Conservation (phyloP, 2,329 filamentous ascomycete genomes). For the Calonectria hawksworthii region DNA sequence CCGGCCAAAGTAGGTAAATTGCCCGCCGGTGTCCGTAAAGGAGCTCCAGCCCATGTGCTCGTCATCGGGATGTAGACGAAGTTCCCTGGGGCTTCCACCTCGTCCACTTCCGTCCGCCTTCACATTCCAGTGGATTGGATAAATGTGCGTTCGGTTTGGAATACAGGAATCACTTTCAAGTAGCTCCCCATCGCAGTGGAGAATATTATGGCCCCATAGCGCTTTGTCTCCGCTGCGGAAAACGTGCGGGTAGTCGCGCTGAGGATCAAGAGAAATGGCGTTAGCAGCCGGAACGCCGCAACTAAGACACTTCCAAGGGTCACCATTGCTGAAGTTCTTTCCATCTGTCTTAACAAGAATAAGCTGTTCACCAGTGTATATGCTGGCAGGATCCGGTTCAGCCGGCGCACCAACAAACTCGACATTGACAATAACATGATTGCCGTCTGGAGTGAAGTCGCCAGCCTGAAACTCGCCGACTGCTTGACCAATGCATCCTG, state of each 20-base stretch:
- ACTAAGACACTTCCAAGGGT: conserved; percentile 62
- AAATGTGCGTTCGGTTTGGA: conserved; percentile 17
- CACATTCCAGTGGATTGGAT: conserved; percentile 31
- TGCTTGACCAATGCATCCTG: background rate
- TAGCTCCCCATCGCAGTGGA: conserved; percentile 54
- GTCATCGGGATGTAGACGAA: conserved; percentile 61
- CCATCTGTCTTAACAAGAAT: conserved; percentile 59
- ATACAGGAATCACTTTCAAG: conserved; percentile 45
- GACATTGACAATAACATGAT: conserved; percentile 56
- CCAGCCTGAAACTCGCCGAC: conserved; percentile 9
- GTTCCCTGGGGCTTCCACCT: conserved; percentile 55
- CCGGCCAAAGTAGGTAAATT: conserved; percentile 53
- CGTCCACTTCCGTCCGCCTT: conserved; percentile 45
- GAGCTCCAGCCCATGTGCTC: conserved; percentile 59
- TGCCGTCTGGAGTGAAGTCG: conserved; percentile 57
- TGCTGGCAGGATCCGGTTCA: conserved; percentile 54
- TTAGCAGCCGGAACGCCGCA: conserved; percentile 57
- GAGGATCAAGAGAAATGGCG: conserved; percentile 36
- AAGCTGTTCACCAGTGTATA: conserved; percentile 58
- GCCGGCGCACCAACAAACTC: conserved; percentile 59
- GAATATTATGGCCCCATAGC: conserved; percentile 50
- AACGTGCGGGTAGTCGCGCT: conserved; percentile 58
- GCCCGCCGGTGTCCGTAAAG: conserved; percentile 44
- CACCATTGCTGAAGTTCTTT: conserved; percentile 57
- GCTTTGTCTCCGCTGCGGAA: conserved; percentile 55